These are phyloP conservation scores for Dendrobium nobile DNA, from an alignment of 106 monocot species.

Conservation along the genomic window DNA sequence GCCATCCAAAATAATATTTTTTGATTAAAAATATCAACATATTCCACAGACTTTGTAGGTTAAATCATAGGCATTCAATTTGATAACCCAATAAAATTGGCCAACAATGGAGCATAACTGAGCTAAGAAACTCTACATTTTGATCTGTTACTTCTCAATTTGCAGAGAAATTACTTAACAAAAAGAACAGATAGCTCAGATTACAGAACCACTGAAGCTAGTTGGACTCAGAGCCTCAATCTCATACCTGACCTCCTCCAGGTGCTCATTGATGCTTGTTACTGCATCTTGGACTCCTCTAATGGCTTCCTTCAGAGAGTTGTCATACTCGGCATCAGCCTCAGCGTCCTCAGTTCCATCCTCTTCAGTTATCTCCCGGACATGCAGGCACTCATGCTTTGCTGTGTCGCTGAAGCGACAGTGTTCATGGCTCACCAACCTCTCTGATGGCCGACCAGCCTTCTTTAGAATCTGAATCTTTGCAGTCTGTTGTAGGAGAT, in stretches of 20 bases:
- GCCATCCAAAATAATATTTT: too few relatives aligned
- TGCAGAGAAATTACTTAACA: too few relatives aligned
- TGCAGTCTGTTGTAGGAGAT: slow-evolving; percentile 37
- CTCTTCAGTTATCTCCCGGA: slow-evolving; percentile 70
- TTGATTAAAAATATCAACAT: too few relatives aligned
- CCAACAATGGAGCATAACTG: background rate
- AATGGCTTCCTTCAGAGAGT: slow-evolving; percentile 80
- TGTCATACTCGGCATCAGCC: slow-evolving; percentile 78
- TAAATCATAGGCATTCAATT: too few relatives aligned
- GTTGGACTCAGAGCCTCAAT: slow-evolving; percentile 67
- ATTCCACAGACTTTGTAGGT: too few relatives aligned
- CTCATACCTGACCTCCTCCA: slow-evolving; percentile 90
- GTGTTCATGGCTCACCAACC: slow-evolving; percentile 58
- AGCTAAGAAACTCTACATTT: too few relatives aligned
- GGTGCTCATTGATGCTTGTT: slow-evolving; percentile 75
- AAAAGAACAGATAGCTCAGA: too few relatives aligned
- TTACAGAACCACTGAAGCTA: slow-evolving; percentile 10
- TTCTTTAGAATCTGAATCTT: slow-evolving; percentile 84
- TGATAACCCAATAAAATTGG: background rate
- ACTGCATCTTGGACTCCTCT: slow-evolving; percentile 75
- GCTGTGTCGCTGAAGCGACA: slow-evolving; percentile 35
- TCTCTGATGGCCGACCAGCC: slow-evolving; percentile 80
- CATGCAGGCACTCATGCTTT: slow-evolving; percentile 52
- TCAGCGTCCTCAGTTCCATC: slow-evolving; percentile 77
- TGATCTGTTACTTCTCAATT: too few relatives aligned